Evolutionary conservation across 331 rosid species (phyloP).

Genomic region (Telfairia occidentalis): DNA sequence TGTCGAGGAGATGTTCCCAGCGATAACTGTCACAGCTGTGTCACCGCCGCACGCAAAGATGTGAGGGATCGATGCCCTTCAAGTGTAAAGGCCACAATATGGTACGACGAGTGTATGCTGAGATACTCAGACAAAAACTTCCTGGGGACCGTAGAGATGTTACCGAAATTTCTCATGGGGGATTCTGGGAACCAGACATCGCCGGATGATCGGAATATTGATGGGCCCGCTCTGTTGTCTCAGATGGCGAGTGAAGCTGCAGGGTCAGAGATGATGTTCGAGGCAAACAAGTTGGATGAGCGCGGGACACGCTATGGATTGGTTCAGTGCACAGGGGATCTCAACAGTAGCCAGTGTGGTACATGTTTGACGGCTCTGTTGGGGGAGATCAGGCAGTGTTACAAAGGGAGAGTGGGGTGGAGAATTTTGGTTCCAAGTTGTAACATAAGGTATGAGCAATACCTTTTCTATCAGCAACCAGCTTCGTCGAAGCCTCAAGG

Average conservation of each 20-base stretch:
- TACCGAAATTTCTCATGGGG: neutral
- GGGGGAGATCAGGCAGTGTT: neutral
- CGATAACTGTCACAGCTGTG: slow-evolving; percentile 24
- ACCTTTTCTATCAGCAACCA: slow-evolving; percentile 20
- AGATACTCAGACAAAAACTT: slow-evolving; percentile 32
- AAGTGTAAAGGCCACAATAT: slow-evolving; percentile 25
- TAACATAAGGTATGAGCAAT: slow-evolving; percentile 22
- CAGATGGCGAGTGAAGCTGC: slow-evolving; percentile 6
- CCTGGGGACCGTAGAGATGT: slow-evolving; percentile 11
- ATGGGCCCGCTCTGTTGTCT: slow-evolving; percentile 8
- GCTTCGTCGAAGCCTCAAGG: neutral
- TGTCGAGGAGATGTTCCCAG: slow-evolving; percentile 42
- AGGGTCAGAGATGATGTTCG: neutral
- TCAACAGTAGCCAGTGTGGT: slow-evolving; percentile 13
- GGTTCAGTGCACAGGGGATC: slow-evolving; percentile 33
- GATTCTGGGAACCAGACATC: slow-evolving; percentile 12
- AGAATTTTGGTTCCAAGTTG: slow-evolving; percentile 26
- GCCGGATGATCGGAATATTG: neutral
- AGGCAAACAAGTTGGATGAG: neutral
- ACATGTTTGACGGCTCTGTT: neutral
- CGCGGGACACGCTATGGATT: neutral
- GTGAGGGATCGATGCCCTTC: slow-evolving; percentile 15
- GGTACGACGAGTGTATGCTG: slow-evolving; percentile 36
- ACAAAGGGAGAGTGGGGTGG: slow-evolving; percentile 16
- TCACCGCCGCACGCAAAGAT: slow-evolving; percentile 19